Base-by-base conservation (phyloP, 108 stramenopile genomes). In the Fistulifera solaris region DNA sequence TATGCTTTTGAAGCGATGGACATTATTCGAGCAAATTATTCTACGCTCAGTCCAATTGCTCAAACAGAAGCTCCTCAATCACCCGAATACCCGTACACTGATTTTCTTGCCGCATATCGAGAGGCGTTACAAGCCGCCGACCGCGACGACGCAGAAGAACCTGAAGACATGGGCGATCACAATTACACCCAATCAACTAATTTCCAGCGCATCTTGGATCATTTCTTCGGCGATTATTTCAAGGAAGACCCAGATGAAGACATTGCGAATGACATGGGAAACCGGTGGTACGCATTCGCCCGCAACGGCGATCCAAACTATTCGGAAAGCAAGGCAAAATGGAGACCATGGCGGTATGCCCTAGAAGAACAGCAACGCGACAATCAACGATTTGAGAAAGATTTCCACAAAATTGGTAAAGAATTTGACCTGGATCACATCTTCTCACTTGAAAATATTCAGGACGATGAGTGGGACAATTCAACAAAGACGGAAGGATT, bases 1-100 rank as follows among this genome's bases (percentile, higher is more conserved):
- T 93, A 70, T 54, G 83, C 85, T n/a, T 93, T 93, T 61, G 63
- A 83, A 45, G 67, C 82, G 5, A 75, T 85, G 73, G 69, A 73
- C 31, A 65, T 83, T 11, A 84, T 83, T 55, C 66, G 75, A 21
- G 62, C 56, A 46, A 65, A 76, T 27, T 83, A 83, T 44, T 73
- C 71, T 17, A 77, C 75, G 8, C 31, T 75, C 13, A 67, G 81
- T 47, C 45, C 59, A 18, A 43, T 61, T 48, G 81, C 77, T 1
- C 71, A 72, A 50, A 54, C 52, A 26, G 81, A 83, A 59, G 77
- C 77, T n/a, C 81, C 81, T 0, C 18, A 26, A 5, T 52, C 77
- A 40, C 71, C 74, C 17, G 75, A 76, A 52, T 83, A 78, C 59
- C 81, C 77, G 14, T 83, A 67, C 59, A 76, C 73, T 23, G 67